Evolutionary conservation across 148 eudicot genomes (phyloP).

Genomic region (Dysphania ambrosioides): DNA sequence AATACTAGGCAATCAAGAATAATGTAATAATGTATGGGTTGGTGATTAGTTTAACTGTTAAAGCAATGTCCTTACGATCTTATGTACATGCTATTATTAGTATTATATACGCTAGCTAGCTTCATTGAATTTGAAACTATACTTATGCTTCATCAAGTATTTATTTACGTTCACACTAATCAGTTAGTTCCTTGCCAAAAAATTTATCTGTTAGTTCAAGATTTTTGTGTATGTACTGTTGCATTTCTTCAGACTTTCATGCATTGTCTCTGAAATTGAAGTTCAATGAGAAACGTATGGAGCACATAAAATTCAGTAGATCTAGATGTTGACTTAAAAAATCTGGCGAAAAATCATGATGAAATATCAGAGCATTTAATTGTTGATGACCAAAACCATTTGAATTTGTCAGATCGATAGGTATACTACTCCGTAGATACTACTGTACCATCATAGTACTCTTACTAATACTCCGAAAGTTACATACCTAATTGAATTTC

Average conservation of each 20-base stretch:
- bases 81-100: too few relatives aligned
- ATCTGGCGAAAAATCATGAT: constrained; percentile 12
- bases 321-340: constrained; percentile 21
- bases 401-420: constrained; percentile 7
- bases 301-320: constrained; percentile 8
- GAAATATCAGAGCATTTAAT: constrained; percentile 6
- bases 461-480: not conserved
- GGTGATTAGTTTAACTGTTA: too few relatives aligned
- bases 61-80: too few relatives aligned
- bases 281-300: not conserved
- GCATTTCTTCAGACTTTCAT: constrained; percentile 7
- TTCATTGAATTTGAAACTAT: too few relatives aligned
- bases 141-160: too few relatives aligned
- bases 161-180: too few relatives aligned
- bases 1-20: too few relatives aligned
- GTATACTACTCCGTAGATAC: not conserved
- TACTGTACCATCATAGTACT: constrained; percentile 5
- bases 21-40: too few relatives aligned
- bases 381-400: constrained; percentile 6
- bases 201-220: not conserved
- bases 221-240: not conserved
- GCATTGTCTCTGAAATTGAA: constrained; percentile 9
- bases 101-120: too few relatives aligned
- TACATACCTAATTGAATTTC: not conserved
- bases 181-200: too few relatives aligned